Evolutionary conservation across 2,329 filamentous ascomycete species (phyloP).

Genomic region (Sclerotinia nivalis): DNA sequence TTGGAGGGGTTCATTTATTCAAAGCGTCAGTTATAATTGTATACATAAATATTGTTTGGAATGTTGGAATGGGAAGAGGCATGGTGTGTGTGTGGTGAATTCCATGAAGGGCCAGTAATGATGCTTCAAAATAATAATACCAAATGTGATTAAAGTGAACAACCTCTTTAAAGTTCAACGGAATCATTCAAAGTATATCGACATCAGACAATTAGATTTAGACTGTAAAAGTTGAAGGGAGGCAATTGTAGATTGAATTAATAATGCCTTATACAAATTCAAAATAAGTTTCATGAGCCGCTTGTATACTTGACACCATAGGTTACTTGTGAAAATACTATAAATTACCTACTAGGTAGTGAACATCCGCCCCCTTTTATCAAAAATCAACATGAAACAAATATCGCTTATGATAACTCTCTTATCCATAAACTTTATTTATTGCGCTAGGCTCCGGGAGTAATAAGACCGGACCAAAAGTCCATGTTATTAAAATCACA

Average conservation of each 20-base stretch:
- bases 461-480: slow-evolving; percentile 12
- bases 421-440: slow-evolving; percentile 20
- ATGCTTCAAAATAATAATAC: slow-evolving; percentile 7
- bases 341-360: neutral
- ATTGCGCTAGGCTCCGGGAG: slow-evolving; percentile 12
- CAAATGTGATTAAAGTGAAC: neutral
- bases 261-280: neutral
- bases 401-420: slow-evolving; percentile 24
- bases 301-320: neutral
- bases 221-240: too few relatives aligned
- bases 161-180: neutral
- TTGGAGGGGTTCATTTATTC: neutral
- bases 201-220: too few relatives aligned
- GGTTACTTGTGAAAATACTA: neutral
- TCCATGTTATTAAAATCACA: slow-evolving; percentile 1
- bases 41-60: slow-evolving; percentile 22
- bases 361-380: neutral
- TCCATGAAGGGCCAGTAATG: neutral
- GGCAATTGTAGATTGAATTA: too few relatives aligned
- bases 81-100: neutral
- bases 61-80: neutral
- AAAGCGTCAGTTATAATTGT: slow-evolving; percentile 10
- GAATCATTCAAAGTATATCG: too few relatives aligned
- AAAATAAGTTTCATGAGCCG: neutral
- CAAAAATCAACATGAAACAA: neutral